A percentile compares a stretch with the other conserved stretches of the same genome.
These are phyloP conservation scores for Tetrahymena thermophila DNA, from an alignment of 73 alveolate species.

Conservation along the genomic window DNA sequence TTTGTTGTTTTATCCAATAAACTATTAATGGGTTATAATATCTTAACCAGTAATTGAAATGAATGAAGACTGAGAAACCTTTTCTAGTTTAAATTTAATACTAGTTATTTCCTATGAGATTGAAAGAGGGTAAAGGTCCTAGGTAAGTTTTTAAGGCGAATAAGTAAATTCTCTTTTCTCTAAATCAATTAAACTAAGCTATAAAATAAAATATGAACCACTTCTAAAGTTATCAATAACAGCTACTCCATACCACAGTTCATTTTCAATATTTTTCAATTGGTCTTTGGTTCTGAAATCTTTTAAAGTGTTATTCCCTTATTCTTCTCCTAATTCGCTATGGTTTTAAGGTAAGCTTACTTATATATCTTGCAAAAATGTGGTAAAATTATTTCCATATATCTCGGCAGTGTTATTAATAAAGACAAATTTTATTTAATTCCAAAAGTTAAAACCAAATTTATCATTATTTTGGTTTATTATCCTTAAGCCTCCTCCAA, in stretches of 20 bases:
- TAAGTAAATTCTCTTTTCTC: background rate
- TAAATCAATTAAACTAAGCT: background rate
- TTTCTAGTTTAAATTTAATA: background rate
- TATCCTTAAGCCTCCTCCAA: background rate
- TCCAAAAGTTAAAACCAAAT: background rate
- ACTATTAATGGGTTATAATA: background rate
- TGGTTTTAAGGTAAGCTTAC: background rate
- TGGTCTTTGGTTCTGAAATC: background rate
- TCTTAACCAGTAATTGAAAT: background rate
- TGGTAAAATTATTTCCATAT: background rate
- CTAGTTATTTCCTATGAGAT: background rate
- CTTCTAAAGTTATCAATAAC: background rate
- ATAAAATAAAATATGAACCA: background rate
- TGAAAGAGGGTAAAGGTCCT: background rate
- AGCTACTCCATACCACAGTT: background rate
- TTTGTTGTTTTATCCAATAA: background rate
- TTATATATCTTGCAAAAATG: background rate
- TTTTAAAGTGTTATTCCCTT: background rate
- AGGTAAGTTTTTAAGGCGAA: background rate
- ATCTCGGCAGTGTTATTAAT: background rate
- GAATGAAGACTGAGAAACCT: background rate
- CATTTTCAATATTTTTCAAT: background rate
- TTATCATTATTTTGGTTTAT: background rate
- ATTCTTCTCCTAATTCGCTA: background rate
- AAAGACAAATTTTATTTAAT: background rate